Evolutionary conservation across 2,329 filamentous ascomycete species (phyloP).

Genomic region (Bipolaris zeicola): DNA sequence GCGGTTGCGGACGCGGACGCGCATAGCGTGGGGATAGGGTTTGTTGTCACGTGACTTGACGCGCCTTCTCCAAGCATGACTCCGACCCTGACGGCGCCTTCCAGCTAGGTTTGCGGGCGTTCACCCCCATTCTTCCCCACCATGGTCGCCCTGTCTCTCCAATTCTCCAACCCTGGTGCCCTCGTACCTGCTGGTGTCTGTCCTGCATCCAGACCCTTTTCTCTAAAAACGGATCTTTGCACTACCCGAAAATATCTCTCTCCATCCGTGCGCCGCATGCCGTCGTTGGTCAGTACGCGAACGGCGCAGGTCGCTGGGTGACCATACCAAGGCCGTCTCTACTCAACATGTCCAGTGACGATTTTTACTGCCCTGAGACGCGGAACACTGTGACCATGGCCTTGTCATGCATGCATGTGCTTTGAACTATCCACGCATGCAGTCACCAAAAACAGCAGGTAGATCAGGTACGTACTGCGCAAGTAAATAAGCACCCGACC

Average conservation of each 20-base stretch:
- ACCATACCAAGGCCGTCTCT: background rate
- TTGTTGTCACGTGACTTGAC: background rate
- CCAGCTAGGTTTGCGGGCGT: background rate
- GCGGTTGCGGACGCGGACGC: background rate
- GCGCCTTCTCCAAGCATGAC: background rate
- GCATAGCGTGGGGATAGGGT: background rate
- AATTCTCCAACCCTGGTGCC: background rate
- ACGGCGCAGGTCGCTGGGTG: background rate
- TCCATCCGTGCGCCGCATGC: background rate
- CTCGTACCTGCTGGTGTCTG: background rate
- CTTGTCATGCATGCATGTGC: too few species aligned
- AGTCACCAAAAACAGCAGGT: too few species aligned
- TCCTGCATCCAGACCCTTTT: background rate
- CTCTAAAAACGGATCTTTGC: background rate
- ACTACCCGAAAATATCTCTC: too few species aligned
- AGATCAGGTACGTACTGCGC: too few species aligned
- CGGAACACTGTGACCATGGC: too few species aligned
- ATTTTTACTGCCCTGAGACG: too few species aligned
- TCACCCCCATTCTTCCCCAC: background rate
- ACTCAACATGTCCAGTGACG: background rate
- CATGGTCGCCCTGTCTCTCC: background rate
- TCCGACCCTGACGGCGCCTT: background rate
- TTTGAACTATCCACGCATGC: too few species aligned
- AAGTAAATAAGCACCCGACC: too few species aligned
- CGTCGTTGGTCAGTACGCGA: background rate